A percentile compares a stretch with the other conserved stretches of the same genome.
These are phyloP conservation scores for Strigomonas galati DNA, from an alignment of 208 protist species.

Conservation along the genomic window DNA sequence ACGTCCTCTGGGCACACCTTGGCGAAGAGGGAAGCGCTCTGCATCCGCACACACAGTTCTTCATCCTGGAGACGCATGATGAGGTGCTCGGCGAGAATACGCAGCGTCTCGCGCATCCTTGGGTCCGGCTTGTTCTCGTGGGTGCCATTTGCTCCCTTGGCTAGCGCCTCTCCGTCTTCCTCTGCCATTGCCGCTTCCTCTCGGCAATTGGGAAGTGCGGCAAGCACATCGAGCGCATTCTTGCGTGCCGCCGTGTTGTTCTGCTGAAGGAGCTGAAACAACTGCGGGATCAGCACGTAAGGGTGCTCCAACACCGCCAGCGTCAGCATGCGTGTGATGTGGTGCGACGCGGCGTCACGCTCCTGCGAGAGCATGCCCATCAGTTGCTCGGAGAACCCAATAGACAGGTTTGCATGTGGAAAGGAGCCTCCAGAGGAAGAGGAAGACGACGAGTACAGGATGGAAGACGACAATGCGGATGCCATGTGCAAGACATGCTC, in stretches of 20 bases:
- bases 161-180: not conserved
- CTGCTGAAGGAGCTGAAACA: slow-evolving; percentile 70
- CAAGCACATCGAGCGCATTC: slow-evolving; percentile 70
- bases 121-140: not conserved
- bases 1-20: slow-evolving; percentile 79
- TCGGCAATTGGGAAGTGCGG: slow-evolving; percentile 42
- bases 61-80: slow-evolving; percentile 72
- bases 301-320: slow-evolving; percentile 54
- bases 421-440: not conserved
- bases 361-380: slow-evolving; percentile 62
- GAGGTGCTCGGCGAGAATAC: slow-evolving; percentile 68
- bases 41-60: slow-evolving; percentile 65
- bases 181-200: not conserved
- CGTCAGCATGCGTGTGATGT: slow-evolving; percentile 57
- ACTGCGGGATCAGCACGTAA: slow-evolving; percentile 58
- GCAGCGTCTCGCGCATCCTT: slow-evolving; percentile 49
- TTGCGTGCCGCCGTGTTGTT: slow-evolving; percentile 45
- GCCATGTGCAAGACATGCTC: slow-evolving; percentile 54
- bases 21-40: slow-evolving; percentile 63
- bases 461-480: slow-evolving; percentile 49
- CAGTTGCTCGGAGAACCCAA: slow-evolving; percentile 66
- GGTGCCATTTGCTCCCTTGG: not conserved
- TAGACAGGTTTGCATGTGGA: slow-evolving; percentile 23
- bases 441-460: slow-evolving; percentile 19
- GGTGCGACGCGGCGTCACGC: slow-evolving; percentile 67